Base-by-base conservation (phyloP, 2,329 filamentous ascomycete species). In the Ascosphaera pollenicola region DNA sequence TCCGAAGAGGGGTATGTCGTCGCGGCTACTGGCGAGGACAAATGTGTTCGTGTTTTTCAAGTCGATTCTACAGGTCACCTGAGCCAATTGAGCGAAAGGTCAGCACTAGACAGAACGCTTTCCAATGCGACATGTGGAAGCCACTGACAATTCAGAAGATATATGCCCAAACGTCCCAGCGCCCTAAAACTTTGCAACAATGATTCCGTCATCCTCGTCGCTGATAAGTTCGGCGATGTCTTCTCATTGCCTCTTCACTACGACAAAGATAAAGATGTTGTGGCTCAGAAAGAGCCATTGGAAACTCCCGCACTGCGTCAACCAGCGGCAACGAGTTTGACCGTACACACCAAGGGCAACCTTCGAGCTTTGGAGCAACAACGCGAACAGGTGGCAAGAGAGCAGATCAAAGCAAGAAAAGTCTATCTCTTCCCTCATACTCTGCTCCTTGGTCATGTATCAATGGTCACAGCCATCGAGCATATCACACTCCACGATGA, bases 151-250 rank as follows among this genome's bases (percentile, higher is more conserved):
- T 19, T 31, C 26, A 6, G 28, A 39, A 87, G 83, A 56, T 61
- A 60, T 42, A 91, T 95, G 79, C 82, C 84, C 31, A 95, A 94
- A 62, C 75, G 84, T 28, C 83, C 85, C 10, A 87, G 77, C 52
- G 74, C 79, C 28, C 63, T 95, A 42, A 62, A 68, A 39, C 59
- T 94, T 39, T 73, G 78, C 6, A 62, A 70, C 31, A 76, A 85
- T 52, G 67, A 72, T 44, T 65, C 67, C 35, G 79, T 74, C 7
- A 81, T 98, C 45, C 59, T 95, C 42, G 75, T 73, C 44, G 87
- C 75, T 39, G 89, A 98, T 63, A 98, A 98, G 57, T 95, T 95
- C 51, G 89, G 89, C 46, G 89, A 98, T 55, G 87, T 94, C 43
- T 95, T 93, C 59, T 71, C 80, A 8, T 60, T 98, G 6, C 87